Evolutionary conservation across 2,329 filamentous ascomycete genomes (phyloP).

Genomic region (Helicocarpus griseus): DNA sequence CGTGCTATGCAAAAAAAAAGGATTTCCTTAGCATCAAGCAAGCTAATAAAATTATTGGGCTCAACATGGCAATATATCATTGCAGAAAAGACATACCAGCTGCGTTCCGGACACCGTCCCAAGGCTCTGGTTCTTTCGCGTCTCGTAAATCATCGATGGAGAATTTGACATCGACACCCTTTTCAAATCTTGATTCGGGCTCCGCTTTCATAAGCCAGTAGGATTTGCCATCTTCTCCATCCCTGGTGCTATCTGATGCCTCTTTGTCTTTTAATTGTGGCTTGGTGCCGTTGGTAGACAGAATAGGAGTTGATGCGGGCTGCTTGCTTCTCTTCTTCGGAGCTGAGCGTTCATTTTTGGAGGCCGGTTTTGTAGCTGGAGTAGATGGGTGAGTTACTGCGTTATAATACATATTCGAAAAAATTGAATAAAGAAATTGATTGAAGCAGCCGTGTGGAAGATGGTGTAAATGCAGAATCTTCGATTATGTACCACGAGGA

Average conservation of each 20-base stretch:
- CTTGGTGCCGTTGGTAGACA: background rate
- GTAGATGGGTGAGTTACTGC: background rate
- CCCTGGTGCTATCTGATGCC: background rate
- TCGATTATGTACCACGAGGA: too few relatives aligned
- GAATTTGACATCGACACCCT: slow-evolving; percentile 81
- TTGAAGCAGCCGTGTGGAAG: too few relatives aligned
- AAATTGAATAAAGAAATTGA: too few relatives aligned
- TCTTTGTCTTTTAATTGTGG: background rate
- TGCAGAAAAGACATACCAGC: slow-evolving; percentile 23
- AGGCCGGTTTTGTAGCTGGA: background rate
- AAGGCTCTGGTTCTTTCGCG: slow-evolving; percentile 69
- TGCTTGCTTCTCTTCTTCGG: background rate
- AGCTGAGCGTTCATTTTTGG: background rate
- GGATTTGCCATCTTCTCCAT: slow-evolving; percentile 23
- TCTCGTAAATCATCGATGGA: slow-evolving; percentile 81
- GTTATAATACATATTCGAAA: too few relatives aligned
- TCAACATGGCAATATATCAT: too few relatives aligned
- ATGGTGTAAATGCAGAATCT: too few relatives aligned
- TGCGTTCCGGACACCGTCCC: slow-evolving; percentile 62
- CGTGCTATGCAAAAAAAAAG: slow-evolving; percentile 44
- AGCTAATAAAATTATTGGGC: background rate
- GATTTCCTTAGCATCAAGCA: background rate
- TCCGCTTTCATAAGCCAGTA: slow-evolving; percentile 86
- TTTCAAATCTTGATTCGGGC: slow-evolving; percentile 76
- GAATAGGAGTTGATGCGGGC: background rate